phyloP scores from a whole-genome alignment of 257 asterid genomes.

The Penstemon davidsonii region DNA sequence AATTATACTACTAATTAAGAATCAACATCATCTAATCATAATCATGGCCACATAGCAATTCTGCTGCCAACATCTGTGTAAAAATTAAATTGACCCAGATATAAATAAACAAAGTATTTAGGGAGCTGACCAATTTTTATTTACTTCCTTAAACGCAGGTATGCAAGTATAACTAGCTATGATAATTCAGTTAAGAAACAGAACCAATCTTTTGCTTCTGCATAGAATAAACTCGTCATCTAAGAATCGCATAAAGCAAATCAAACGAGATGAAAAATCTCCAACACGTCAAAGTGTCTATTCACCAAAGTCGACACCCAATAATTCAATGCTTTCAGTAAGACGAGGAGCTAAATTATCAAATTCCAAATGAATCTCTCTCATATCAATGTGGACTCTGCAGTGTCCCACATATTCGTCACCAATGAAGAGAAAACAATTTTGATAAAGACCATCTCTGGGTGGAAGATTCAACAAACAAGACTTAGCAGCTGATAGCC shows the following conservation, averaged over 20 bases:
- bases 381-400: constrained; percentile 55
- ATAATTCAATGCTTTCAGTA: constrained; percentile 37
- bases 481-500: constrained; percentile 60
- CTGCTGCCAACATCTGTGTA: no score
- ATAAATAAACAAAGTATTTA: no score
- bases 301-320: constrained; percentile 73
- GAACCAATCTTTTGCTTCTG: not conserved
- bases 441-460: constrained; percentile 65
- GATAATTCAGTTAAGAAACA: not conserved
- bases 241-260: constrained; percentile 3
- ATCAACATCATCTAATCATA: no score
- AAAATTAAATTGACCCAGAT: no score
- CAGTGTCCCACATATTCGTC: constrained; percentile 52
- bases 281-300: constrained; percentile 29
- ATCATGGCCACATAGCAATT: no score
- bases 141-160: no score
- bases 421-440: constrained; percentile 57
- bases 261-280: not conserved
- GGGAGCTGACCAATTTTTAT: no score
- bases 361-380: constrained; percentile 67
- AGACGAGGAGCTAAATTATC: constrained; percentile 44
- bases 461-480: constrained; percentile 91
- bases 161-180: no score
- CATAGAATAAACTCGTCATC: not conserved
- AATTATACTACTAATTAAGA: no score